A percentile compares a stretch with the other conserved stretches of the same genome.
phyloP scores from a whole-genome alignment of 2,329 filamentous ascomycete species.

The Aspergillus sp. region DNA sequence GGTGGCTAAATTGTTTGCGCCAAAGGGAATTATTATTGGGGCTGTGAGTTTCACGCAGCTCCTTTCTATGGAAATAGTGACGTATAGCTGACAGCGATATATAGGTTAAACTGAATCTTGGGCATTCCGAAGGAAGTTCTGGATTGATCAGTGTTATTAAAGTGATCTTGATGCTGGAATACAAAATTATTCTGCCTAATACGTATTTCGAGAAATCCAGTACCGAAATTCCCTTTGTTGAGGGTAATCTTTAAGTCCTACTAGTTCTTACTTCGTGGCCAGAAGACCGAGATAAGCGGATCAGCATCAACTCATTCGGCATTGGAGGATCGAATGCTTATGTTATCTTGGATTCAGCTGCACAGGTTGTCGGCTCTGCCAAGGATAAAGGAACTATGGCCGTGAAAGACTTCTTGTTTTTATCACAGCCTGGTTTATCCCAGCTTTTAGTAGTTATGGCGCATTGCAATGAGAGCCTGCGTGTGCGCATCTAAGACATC shows the following conservation, averaged over 20 bases:
- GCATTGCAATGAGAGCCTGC: no score
- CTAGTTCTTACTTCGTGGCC: slow-evolving; percentile 10
- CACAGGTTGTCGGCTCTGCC: slow-evolving; percentile 2
- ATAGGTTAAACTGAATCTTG: slow-evolving; percentile 5
- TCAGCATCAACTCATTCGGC: slow-evolving; percentile 18
- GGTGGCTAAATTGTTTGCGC: background rate
- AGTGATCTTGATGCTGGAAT: background rate
- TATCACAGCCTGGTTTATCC: no score
- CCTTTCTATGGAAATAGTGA: background rate
- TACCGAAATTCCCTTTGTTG: background rate
- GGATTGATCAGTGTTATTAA: slow-evolving; percentile 4
- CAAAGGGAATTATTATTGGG: background rate
- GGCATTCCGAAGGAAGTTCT: slow-evolving; percentile 4
- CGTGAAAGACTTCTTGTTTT: background rate
- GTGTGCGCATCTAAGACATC: background rate
- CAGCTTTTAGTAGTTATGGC: no score
- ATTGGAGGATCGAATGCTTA: slow-evolving; percentile 18
- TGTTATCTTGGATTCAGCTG: slow-evolving; percentile 10
- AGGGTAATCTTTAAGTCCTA: slow-evolving; percentile 4
- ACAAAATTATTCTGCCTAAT: background rate
- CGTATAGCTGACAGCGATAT: background rate
- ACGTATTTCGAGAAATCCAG: slow-evolving; percentile 5
- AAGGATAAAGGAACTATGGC: background rate
- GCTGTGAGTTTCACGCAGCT: background rate
- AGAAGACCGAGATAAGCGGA: background rate